These are phyloP conservation scores for Tricholoma saponaceum DNA, from an alignment of 768 basidiomycete species.

Conservation along the genomic window DNA sequence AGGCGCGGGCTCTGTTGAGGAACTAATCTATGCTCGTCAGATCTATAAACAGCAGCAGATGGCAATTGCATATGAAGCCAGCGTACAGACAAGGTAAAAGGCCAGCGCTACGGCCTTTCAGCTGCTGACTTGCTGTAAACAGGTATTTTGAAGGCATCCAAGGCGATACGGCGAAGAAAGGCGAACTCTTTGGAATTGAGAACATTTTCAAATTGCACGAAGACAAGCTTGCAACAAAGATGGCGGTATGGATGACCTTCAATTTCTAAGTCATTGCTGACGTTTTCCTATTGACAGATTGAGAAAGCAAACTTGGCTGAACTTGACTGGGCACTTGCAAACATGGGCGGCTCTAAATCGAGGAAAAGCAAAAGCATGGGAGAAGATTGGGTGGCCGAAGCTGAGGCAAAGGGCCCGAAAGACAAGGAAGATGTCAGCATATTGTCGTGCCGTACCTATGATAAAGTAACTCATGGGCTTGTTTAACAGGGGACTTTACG, in stretches of 20 bases:
- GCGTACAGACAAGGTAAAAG: slow-evolving; percentile 69
- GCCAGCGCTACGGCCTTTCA: not conserved
- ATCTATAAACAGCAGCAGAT: slow-evolving; percentile 94
- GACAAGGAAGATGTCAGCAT: slow-evolving; percentile 37
- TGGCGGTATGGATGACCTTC: slow-evolving; percentile 44
- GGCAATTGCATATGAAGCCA: slow-evolving; percentile 85
- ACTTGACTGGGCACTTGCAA: slow-evolving; percentile 76
- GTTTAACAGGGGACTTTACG: slow-evolving; percentile 44
- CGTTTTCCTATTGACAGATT: slow-evolving; percentile 44
- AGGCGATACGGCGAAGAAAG: slow-evolving; percentile 67
- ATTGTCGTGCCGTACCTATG: not conserved
- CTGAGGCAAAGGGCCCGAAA: slow-evolving; percentile 34
- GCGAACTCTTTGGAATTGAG: slow-evolving; percentile 81
- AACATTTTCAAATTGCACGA: slow-evolving; percentile 85
- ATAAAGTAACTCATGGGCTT: not conserved
- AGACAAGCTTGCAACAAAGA: slow-evolving; percentile 65
- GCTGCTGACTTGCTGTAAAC: not conserved
- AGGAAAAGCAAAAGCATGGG: slow-evolving; percentile 27
- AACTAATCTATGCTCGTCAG: slow-evolving; percentile 84
- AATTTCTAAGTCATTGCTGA: not conserved
- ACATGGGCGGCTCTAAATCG: slow-evolving; percentile 45
- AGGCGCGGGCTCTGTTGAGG: slow-evolving; percentile 84
- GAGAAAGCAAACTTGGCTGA: slow-evolving; percentile 71
- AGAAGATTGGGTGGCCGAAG: slow-evolving; percentile 38
- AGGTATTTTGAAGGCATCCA: slow-evolving; percentile 84